A percentile compares a stretch with the other conserved stretches of the same genome.
Evolutionary conservation across 768 basidiomycete species (phyloP).

Genomic region (Collybia sp.): DNA sequence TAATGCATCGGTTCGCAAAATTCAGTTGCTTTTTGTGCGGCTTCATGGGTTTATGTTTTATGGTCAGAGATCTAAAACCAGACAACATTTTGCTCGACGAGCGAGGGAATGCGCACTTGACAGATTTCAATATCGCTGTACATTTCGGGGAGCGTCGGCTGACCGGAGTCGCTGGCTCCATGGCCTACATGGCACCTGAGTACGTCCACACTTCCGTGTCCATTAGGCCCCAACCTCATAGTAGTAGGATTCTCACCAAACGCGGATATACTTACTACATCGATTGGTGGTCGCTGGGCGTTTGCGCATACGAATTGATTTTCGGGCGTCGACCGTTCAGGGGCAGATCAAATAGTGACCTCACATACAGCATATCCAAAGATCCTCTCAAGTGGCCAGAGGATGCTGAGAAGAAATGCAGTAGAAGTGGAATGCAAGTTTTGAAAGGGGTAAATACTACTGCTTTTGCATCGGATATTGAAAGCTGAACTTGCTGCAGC

Average conservation of each 20-base stretch:
- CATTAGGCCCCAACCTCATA: conserved; percentile 6
- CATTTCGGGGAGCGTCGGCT: conserved; percentile 87
- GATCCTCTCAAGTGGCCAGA: conserved; percentile 90
- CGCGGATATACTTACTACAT: conserved; percentile 92
- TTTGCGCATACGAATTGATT: conserved; percentile 88
- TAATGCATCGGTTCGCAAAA: conserved; percentile 84
- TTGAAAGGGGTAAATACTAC: conserved; percentile 65
- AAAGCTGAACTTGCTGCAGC: conserved; percentile 35
- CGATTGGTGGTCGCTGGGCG: conserved; percentile 97
- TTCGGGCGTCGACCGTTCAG: conserved; percentile 92
- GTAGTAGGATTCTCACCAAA: conserved; percentile 70
- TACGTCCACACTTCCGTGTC: conserved; percentile 22
- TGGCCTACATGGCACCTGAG: conserved; percentile 98
- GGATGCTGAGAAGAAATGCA: conserved; percentile 77
- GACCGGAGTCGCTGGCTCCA: conserved; percentile 93
- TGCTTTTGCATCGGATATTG: conserved; percentile 4
- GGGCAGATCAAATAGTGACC: conserved; percentile 87
- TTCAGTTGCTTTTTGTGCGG: conserved; percentile 10
- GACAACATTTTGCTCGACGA: conserved; percentile 98
- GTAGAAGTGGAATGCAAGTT: conserved; percentile 70
- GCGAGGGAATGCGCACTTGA: conserved; percentile 91
- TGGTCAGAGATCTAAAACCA: conserved; percentile 84
- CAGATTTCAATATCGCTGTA: conserved; percentile 98
- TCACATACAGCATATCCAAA: conserved; percentile 89
- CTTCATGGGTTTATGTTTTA: conserved; percentile 14